A percentile compares a stretch with the other conserved stretches of the same genome.
Evolutionary conservation across 1,139 yeast species (phyloP).

Genomic region (Zygosaccharomyces pseudobailii): DNA sequence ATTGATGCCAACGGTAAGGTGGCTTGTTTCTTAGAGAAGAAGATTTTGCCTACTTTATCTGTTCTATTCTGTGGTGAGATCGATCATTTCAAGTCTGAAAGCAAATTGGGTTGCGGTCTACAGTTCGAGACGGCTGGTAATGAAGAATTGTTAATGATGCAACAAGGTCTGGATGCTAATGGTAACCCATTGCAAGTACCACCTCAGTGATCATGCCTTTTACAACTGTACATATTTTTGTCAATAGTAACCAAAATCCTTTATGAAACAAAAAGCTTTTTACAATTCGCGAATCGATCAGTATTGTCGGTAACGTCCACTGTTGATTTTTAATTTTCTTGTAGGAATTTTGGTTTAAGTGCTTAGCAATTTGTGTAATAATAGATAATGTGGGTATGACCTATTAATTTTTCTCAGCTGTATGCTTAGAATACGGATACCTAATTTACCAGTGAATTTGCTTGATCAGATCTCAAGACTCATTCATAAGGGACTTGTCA

Average conservation of each 20-base stretch:
- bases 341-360: no score
- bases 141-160: conserved; percentile 72
- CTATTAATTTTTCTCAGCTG: background rate
- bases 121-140: conserved; percentile 94
- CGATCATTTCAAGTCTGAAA: conserved; percentile 81
- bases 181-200: conserved; percentile 73
- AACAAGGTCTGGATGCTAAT: conserved; percentile 79
- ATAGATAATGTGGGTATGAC: background rate
- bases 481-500: no score
- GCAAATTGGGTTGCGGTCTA: conserved; percentile 87
- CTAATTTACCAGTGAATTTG: no score
- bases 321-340: no score
- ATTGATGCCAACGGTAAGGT: conserved; percentile 89
- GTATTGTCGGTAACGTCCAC: no score
- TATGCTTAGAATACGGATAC: background rate
- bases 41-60: conserved; percentile 87
- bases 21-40: conserved; percentile 84
- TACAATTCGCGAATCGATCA: background rate
- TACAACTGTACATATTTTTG: conserved; percentile 7
- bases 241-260: conserved; percentile 2
- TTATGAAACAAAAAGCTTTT: background rate
- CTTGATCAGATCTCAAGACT: no score
- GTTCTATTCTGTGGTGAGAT: conserved; percentile 90
- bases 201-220: conserved; percentile 15
- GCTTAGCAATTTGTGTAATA: background rate